Base-by-base conservation (phyloP, 495 filamentous ascomycete species). In the Cercophora sp. region DNA sequence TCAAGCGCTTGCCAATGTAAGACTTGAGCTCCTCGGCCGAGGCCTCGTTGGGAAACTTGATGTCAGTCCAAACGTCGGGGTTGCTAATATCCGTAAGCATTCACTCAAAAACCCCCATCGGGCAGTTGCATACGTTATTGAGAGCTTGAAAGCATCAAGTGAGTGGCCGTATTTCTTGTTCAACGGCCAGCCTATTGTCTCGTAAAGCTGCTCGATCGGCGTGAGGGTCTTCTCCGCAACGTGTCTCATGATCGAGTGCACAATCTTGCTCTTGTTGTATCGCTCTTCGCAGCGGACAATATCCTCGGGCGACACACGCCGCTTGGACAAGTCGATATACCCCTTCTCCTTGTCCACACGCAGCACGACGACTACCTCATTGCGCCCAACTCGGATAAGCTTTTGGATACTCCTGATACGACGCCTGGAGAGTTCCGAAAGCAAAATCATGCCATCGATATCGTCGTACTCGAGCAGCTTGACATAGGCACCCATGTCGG, bases 261-360 rank as follows among this genome's bases (percentile, higher is more conserved):
- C 93, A 76, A 96, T 91, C 77, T 98, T 98, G 78, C 87, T 88
- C 83, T 98, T 98, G 81, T 98, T 98, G 78, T 96, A 98, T 31
- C 93, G 83, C 74, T 98, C 93, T 67, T 98, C 93, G 70, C 94
- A 97, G 75, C 96, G 96, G 48, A 95, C 76, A 37, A 97, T 92
- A 77, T 98, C 93, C 68, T 98, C 93, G 27, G 94, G 88, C 3
- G 91, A 96, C 25, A 98, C 93, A 72, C 93, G 85, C 56, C 93
- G 91, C 79, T 98, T 98, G 23, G 89, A 95, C 57, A 98, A 79
- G 86, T 98, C 93, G 71, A 98, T 98, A 66, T 98, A 98, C 56
- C 61, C 91, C 74, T 98, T 98, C 75, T 98, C 93, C 74, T 97
- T 97, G 73, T 98, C 93, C 40, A 98, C 93, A 77, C 93, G 82